phyloP scores from a whole-genome alignment of 75 land plant genomes.

The Picea sitchensis region DNA sequence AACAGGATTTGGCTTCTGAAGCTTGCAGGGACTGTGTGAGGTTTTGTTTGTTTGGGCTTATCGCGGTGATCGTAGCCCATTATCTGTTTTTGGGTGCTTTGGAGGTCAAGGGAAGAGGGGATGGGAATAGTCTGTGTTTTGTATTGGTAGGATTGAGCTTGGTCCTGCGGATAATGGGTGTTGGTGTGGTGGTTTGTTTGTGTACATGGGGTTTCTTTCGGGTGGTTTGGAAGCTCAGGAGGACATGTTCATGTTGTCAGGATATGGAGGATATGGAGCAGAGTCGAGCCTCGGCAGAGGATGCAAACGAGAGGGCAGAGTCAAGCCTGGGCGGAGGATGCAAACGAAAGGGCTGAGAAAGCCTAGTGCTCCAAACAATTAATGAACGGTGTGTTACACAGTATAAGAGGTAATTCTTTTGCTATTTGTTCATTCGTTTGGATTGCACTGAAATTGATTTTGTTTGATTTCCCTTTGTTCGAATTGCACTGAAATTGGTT shows the following conservation, averaged over 20 bases:
- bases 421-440: background rate
- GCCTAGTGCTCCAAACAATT: slow-evolving; percentile 12
- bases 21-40: background rate
- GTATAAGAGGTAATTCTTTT: too few relatives aligned
- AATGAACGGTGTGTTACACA: too few relatives aligned
- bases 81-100: background rate
- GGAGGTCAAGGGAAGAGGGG: background rate
- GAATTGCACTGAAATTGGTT: background rate
- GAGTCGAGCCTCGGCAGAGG: slow-evolving; percentile 6
- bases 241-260: slow-evolving; percentile 6
- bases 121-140: background rate
- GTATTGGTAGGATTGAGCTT: background rate
- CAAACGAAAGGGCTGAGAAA: slow-evolving; percentile 14
- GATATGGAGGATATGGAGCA: slow-evolving; percentile 6
- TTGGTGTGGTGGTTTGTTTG: background rate
- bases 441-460: background rate
- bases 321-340: slow-evolving; percentile 12
- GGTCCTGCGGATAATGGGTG: background rate
- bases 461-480: background rate
- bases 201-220: background rate
- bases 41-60: background rate
- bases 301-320: slow-evolving; percentile 15
- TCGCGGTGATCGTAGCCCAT: background rate
- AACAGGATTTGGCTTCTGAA: slow-evolving; percentile 1
- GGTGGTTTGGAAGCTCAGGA: too few relatives aligned